A percentile compares a stretch with the other conserved stretches of the same genome.
Evolutionary conservation across 495 filamentous ascomycete species (phyloP).

Genomic region (Daldinia bambusicola): DNA sequence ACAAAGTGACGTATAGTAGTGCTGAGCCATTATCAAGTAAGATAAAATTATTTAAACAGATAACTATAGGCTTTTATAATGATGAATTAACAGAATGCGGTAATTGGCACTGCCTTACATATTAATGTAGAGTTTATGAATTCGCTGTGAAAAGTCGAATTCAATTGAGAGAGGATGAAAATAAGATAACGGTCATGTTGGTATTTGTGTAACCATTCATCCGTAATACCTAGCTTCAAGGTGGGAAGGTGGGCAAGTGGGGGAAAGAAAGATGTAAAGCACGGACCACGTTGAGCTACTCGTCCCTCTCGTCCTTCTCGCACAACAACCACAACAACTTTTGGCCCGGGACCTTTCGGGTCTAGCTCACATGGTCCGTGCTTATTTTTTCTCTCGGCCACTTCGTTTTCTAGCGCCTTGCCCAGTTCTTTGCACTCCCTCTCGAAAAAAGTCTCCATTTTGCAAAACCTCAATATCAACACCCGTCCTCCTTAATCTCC

Average conservation of each 20-base stretch:
- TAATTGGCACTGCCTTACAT: no score
- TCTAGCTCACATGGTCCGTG: constrained; percentile 33
- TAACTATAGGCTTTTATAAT: no score
- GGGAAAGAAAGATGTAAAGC: constrained; percentile 12
- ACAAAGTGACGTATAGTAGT: no score
- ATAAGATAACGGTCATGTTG: no score
- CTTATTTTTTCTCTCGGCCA: constrained; percentile 41
- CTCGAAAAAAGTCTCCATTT: constrained; percentile 49
- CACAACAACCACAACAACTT: not conserved
- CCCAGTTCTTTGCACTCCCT: constrained; percentile 36
- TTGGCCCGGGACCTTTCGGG: constrained; percentile 29
- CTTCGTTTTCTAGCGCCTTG: constrained; percentile 32
- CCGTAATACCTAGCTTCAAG: no score
- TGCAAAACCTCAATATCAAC: constrained; percentile 42
- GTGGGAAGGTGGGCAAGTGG: not conserved
- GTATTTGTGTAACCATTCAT: no score
- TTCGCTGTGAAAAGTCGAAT: no score
- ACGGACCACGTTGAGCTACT: constrained; percentile 17
- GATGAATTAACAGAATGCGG: no score
- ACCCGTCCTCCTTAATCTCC: constrained; percentile 55
- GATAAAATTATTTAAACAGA: no score
- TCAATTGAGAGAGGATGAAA: no score
- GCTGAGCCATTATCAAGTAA: no score
- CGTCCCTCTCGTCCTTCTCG: not conserved
- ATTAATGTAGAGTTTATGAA: no score